Base-by-base conservation (phyloP, 1,284 basidiomycete genomes). In the Puccinia horiana region DNA sequence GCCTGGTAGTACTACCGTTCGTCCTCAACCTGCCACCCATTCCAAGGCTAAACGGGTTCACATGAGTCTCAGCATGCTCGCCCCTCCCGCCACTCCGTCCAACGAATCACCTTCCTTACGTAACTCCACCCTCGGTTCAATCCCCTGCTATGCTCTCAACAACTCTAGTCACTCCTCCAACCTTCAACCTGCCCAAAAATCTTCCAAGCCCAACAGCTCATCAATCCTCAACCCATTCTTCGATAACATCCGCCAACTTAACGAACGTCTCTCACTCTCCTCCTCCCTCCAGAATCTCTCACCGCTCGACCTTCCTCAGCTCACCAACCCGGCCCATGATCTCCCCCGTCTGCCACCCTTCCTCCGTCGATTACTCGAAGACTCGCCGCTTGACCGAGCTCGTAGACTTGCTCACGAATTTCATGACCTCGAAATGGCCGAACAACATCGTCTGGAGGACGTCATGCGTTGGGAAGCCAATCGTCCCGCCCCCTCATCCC, bases 231-330 rank as follows among this genome's bases (percentile, higher is more conserved):
- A 88, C 65, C 88, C 88, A 0, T 88, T 88, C 85, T 88, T 95
- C 85, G 95, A 99, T 88, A 93, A 94, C 85, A 94, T 99, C 85
- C 92, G 96, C 44, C 96, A 99, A 87, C 97, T 98, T 85, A 88
- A 92, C 23, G 96, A 99, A 88, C 90, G 97, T 49, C 91, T 92
- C 16, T 92, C 70, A 26, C 63, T 35, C 67, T 18, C 20, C 23
- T 54, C 49, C 16, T 70, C 63, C 14, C 56, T 84, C 92, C 91
- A 0, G 92, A 94, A 85, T 91, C 93, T 76, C 94, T 94, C 73
- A 90, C 85, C 94, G 8, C 90, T 97, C 76, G 90, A 90, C 47
- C 89, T 97, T 3, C 91, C 93, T 0, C 86, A 88, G 49, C 88
- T 90, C 18, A 90, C 93, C 32, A 89, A 75, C 26, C 81, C 83